phyloP scores from a whole-genome alignment of 345 rosid genomes.

The Ceriops zippeliana region DNA sequence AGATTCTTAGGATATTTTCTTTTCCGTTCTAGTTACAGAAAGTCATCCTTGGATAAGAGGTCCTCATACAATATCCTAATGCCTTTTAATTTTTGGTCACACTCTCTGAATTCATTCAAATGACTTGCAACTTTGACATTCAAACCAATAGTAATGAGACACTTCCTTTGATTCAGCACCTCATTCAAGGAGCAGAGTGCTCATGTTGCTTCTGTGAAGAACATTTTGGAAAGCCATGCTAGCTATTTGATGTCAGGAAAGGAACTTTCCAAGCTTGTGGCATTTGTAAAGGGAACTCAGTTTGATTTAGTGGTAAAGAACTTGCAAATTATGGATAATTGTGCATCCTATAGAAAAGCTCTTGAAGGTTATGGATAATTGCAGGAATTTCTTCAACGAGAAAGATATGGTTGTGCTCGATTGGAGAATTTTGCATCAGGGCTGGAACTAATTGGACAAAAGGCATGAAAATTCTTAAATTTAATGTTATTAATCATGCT shows the following conservation, averaged over 20 bases:
- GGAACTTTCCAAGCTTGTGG: constrained; percentile 97
- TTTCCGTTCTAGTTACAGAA: constrained; percentile 69
- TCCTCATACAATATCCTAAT: constrained; percentile 14
- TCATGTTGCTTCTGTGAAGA: constrained; percentile 84
- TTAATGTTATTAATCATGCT: neutral
- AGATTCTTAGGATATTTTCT: constrained; percentile 83
- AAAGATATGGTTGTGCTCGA: constrained; percentile 79
- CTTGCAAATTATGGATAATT: neutral
- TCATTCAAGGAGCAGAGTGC: constrained; percentile 88
- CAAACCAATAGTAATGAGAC: constrained; percentile 4
- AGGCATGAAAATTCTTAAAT: constrained; percentile 40
- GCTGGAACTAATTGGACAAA: constrained; percentile 80
- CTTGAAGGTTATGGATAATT: constrained; percentile 14
- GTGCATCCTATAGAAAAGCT: constrained; percentile 10
- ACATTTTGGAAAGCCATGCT: constrained; percentile 90
- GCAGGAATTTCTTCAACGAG: constrained; percentile 95
- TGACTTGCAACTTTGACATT: constrained; percentile 1
- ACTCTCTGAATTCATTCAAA: constrained; percentile 11
- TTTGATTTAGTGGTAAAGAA: constrained; percentile 86
- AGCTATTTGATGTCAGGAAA: constrained; percentile 94
- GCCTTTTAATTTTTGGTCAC: neutral
- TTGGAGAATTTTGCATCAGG: constrained; percentile 91
- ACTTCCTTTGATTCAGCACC: constrained; percentile 41
- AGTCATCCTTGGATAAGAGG: constrained; percentile 76
- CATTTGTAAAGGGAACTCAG: constrained; percentile 98